Evolutionary conservation across 805 yeast genomes (phyloP).

Genomic region (Peterozyma xylosa): DNA sequence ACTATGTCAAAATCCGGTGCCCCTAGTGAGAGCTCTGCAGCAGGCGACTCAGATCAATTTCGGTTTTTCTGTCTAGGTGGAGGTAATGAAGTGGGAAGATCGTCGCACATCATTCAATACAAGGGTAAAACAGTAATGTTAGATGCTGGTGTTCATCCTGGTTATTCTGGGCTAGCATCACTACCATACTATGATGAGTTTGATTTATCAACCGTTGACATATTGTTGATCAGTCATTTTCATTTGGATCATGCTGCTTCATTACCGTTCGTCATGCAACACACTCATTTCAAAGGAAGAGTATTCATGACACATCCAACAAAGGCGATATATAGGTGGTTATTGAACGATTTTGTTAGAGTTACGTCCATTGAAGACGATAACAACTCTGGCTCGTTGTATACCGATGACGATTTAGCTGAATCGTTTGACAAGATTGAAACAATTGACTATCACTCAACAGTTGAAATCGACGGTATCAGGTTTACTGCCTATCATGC

Average conservation of each 20-base stretch:
- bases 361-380: conserved; percentile 60
- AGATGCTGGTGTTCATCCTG: conserved; percentile 99
- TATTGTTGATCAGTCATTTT: conserved; percentile 85
- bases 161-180: conserved; percentile 80
- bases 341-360: conserved; percentile 86
- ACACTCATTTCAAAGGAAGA: conserved; percentile 88
- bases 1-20: no score
- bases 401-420: conserved; percentile 84
- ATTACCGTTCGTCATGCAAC: conserved; percentile 95
- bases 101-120: conserved; percentile 87
- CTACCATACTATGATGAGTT: conserved; percentile 94
- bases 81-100: conserved; percentile 96
- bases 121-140: conserved; percentile 94
- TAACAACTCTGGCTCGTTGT: conserved; percentile 46
- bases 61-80: conserved; percentile 88
- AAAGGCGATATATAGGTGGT: conserved; percentile 95
- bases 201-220: conserved; percentile 81
- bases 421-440: conserved; percentile 86
- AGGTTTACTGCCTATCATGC: conserved; percentile 98
- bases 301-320: conserved; percentile 99
- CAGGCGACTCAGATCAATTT: conserved; percentile 7
- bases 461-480: conserved; percentile 89
- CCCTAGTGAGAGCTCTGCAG: no score
- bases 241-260: conserved; percentile 98
- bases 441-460: conserved; percentile 92